Evolutionary conservation across 441 rosid species (phyloP).

Genomic region (Populus trichocarpa): DNA sequence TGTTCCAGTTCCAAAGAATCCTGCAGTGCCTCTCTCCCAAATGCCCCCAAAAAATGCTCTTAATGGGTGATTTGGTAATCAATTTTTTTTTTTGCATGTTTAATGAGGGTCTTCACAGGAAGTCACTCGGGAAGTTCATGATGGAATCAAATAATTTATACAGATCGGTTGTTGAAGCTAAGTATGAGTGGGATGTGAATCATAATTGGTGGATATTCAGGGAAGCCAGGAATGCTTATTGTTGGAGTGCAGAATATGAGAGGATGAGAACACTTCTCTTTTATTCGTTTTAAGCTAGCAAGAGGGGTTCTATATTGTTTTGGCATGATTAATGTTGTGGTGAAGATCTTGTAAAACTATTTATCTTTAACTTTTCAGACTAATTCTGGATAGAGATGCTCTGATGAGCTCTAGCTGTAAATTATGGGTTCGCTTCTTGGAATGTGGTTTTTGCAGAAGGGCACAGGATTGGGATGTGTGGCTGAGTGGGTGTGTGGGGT

Average conservation of each 20-base stretch:
- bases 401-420: not conserved
- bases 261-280: not conserved
- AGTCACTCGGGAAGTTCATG: not conserved
- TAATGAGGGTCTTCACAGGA: not conserved
- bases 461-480: not conserved
- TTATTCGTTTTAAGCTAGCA: not conserved
- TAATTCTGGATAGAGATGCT: not conserved
- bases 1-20: not conserved
- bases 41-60: not conserved
- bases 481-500: not conserved
- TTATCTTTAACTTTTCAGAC: not conserved
- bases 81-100: not conserved
- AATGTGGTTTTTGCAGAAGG: not conserved
- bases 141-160: not conserved
- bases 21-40: not conserved
- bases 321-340: not conserved
- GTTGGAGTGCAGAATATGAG: not conserved
- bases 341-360: not conserved
- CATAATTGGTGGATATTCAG: not conserved
- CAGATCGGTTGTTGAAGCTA: not conserved
- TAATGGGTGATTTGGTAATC: not conserved
- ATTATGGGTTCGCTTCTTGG: not conserved
- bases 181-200: not conserved
- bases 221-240: not conserved
- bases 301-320: not conserved